These are phyloP conservation scores for Candida maesae DNA, from an alignment of 805 yeast genomes.

Conservation along the genomic window DNA sequence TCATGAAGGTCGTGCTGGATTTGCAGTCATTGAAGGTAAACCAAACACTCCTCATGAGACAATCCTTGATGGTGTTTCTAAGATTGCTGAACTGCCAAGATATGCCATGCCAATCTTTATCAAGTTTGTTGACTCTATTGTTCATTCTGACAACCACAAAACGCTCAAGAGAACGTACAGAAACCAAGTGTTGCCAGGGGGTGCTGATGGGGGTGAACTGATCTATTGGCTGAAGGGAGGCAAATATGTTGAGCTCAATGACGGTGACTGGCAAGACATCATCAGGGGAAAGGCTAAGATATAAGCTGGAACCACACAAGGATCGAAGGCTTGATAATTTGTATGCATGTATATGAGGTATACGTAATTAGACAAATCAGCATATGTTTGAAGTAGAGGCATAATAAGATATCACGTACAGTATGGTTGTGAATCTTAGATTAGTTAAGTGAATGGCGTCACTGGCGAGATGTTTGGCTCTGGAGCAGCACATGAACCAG, in stretches of 20 bases:
- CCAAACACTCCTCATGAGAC: slow-evolving; percentile 15
- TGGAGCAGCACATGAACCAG: slow-evolving; percentile 7
- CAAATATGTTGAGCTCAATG: slow-evolving; percentile 52
- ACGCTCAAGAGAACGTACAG: slow-evolving; percentile 66
- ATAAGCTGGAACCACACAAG: too few species aligned
- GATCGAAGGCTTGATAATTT: not conserved
- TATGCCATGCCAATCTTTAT: slow-evolving; percentile 85
- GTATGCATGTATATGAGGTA: not conserved
- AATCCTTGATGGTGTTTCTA: slow-evolving; percentile 38
- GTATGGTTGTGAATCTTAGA: too few species aligned
- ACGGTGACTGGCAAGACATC: slow-evolving; percentile 49
- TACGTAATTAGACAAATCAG: too few species aligned
- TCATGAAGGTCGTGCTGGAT: slow-evolving; percentile 95
- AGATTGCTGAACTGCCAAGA: slow-evolving; percentile 56
- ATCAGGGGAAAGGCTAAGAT: slow-evolving; percentile 19
- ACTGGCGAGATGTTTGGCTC: slow-evolving; percentile 1
- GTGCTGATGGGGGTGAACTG: slow-evolving; percentile 51
- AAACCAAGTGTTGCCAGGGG: slow-evolving; percentile 66
- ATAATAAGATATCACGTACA: too few species aligned
- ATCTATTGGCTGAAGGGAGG: slow-evolving; percentile 68
- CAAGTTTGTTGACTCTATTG: slow-evolving; percentile 59
- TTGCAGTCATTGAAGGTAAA: slow-evolving; percentile 65
- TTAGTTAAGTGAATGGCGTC: too few species aligned
- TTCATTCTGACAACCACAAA: slow-evolving; percentile 78
- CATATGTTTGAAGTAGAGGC: too few species aligned